Evolutionary conservation across 2,329 filamentous ascomycete species (phyloP), one percentile per base, ranked within the genome.

Genomic region (Cordyceps cicadae): DNA sequence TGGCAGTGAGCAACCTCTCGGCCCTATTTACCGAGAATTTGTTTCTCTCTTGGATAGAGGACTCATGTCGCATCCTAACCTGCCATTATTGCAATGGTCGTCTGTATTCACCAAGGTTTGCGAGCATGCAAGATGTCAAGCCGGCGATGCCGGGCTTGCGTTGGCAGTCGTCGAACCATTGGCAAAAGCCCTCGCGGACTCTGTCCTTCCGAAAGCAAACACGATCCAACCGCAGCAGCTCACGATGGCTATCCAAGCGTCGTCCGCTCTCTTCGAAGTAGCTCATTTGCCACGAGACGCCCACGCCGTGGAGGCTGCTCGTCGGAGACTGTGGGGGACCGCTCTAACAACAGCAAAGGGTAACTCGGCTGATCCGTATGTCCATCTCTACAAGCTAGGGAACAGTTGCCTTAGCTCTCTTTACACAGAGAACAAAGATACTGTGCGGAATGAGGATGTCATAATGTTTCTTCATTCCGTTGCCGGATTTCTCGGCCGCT

Each of bases 111-210:
- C 81, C 9, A 71, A 77, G 0, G 74, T 90, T 9, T 75, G 82
- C 3, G 72, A 78, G 9, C 81, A 83, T 57, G 81, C 87, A 7
- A 80, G 77, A 19, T 75, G 79, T 14, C 85, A 90, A 64, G 82
- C 82, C 57, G 89, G 90, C 3, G 85, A 90, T 63, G 81, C 83
- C 17, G 87, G 85, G 6, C 79, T 87, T 46, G 82, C 86, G 5
- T 77, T 89, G 54, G 81, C 83, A 26, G 79, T 91, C 1, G 77
- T 92, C 45, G 90, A 95, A 63, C 88, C 87, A 1, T 67, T 94
- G 3, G 83, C 89, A 0, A 86, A 83, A 65, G 67, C 72, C 1
- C 65, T 88, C 5, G 66, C 77, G 43, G 77, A 79, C 59, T 73
- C 65, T 63, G 65, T 70, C 1, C 55, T 67, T 29, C 62, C 64